Evolutionary conservation across 202 grass and related monocot species (phyloP), one percentile per base, ranked within the genome.

Genomic region (Eragrostis tef): DNA sequence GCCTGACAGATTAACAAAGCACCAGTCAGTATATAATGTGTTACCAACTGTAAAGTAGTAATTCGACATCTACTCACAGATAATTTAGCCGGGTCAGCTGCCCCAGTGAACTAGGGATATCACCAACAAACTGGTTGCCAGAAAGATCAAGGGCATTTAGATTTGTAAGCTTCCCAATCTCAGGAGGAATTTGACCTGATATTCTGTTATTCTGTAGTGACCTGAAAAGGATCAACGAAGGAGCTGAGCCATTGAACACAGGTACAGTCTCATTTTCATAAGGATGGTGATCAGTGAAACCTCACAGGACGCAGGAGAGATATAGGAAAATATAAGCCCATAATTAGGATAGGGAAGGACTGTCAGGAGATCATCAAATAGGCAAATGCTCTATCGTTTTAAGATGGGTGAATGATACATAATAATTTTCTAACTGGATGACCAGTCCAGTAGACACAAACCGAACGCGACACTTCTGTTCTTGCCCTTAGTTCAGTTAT

Each of bases 141-240:
- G 96, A 93, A 64, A 99, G 78, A 82, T 99, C 96, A 90, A 99
- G 92, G 70, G 90, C 89, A n/a, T 87, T 79, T 63, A 99, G 85
- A 80, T 93, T 90, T 60, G 50, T 88, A 63, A 99, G 76, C 70
- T 99, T 94, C 62, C 96, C 92, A 61, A 93, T 87, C 85, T 95
- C 90, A 72, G 83, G 79, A 88, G 96, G 93, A 83, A 99, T 86
- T 51, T 59, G 77, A 78, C 89, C 96, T 72, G 87, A 99, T 91
- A 95, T 93, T 90, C 72, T 93, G 63, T 99, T 99, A 74, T 95
- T 95, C 62, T 98, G 96, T 75, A 98, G 85, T 89, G 94, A 87
- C 88, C 90, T 93, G 85, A 42, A 93, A 68, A 22, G 62, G 22
- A 41, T 20, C 16, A 77, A 22, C 16, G 64, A 64, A 61, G 14